Conservation (phyloP, 2,329 filamentous ascomycete genomes). For the Ascochyta rabiei region DNA sequence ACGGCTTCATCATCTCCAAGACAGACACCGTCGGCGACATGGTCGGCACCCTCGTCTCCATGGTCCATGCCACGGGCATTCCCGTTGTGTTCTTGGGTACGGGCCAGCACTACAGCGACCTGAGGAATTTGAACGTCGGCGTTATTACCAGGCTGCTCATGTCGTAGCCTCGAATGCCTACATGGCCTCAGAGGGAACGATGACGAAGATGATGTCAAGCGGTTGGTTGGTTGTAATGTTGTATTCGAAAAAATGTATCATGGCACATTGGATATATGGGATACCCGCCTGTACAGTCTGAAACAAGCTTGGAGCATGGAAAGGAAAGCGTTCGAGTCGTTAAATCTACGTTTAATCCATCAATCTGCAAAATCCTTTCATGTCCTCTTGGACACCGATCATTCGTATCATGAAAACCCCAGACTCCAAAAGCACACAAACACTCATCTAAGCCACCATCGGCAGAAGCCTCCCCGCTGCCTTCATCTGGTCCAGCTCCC, state of each 20-base stretch:
- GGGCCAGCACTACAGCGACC: slow-evolving; percentile 70
- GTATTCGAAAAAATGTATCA: neutral
- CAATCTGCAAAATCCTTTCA: neutral
- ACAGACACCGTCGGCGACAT: slow-evolving; percentile 99
- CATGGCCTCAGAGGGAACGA: too few relatives aligned
- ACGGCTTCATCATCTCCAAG: slow-evolving; percentile 98
- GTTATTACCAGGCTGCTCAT: slow-evolving; percentile 68
- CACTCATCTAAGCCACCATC: slow-evolving; percentile 24
- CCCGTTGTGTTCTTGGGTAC: slow-evolving; percentile 90
- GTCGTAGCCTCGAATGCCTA: slow-evolving; percentile 46
- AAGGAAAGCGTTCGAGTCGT: too few relatives aligned
- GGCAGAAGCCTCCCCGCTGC: slow-evolving; percentile 30
- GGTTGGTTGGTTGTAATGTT: neutral
- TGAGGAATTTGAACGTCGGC: slow-evolving; percentile 67
- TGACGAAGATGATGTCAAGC: too few relatives aligned
- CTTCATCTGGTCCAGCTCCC: slow-evolving; percentile 10
- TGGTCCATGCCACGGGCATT: slow-evolving; percentile 96
- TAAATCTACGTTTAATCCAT: neutral
- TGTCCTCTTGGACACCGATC: neutral
- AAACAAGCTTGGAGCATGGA: neutral
- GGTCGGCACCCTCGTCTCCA: slow-evolving; percentile 93
- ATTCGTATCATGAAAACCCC: neutral
- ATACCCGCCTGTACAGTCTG: neutral
- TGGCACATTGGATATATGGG: neutral
- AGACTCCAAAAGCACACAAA: neutral